Percentiles rank a stretch among this genome's conserved stretches.
Conservation (phyloP, 2,329 filamentous ascomycete species). For the Endothia cerciana region DNA sequence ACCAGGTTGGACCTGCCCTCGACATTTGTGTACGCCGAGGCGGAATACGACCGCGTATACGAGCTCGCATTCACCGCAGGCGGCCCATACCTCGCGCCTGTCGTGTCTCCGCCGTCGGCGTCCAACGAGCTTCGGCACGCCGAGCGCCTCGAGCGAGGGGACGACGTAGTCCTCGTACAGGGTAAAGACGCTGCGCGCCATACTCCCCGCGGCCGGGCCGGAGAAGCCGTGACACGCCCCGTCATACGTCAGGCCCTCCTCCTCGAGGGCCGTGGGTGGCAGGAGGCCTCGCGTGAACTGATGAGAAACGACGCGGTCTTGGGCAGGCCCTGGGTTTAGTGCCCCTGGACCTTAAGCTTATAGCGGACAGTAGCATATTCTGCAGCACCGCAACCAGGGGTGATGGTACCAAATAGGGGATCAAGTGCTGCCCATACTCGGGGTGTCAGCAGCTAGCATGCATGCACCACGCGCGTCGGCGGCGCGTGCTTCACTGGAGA, state of each 20-base stretch:
- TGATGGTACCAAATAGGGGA: background rate
- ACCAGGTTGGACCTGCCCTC: slow-evolving; percentile 10
- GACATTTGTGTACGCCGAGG: slow-evolving; percentile 1
- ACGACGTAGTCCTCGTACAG: slow-evolving; percentile 10
- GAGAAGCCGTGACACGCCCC: background rate
- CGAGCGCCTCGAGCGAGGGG: slow-evolving; percentile 2
- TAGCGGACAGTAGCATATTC: background rate
- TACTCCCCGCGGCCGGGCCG: background rate
- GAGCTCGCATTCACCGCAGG: slow-evolving; percentile 15
- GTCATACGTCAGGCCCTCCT: background rate
- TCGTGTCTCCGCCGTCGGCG: background rate
- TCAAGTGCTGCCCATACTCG: background rate
- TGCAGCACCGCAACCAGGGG: background rate
- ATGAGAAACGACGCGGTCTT: no score
- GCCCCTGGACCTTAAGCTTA: background rate
- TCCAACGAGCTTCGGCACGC: background rate
- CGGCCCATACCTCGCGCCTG: background rate
- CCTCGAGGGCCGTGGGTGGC: slow-evolving; percentile 47
- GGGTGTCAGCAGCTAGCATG: background rate
- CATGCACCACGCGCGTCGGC: background rate
- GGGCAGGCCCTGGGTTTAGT: no score
- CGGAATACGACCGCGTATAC: slow-evolving; percentile 13
- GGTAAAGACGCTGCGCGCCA: slow-evolving; percentile 7
- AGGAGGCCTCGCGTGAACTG: no score
- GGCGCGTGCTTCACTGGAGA: background rate